Conservation (phyloP, 495 filamentous ascomycete genomes). For the Hyaloscypha hepaticicola region DNA sequence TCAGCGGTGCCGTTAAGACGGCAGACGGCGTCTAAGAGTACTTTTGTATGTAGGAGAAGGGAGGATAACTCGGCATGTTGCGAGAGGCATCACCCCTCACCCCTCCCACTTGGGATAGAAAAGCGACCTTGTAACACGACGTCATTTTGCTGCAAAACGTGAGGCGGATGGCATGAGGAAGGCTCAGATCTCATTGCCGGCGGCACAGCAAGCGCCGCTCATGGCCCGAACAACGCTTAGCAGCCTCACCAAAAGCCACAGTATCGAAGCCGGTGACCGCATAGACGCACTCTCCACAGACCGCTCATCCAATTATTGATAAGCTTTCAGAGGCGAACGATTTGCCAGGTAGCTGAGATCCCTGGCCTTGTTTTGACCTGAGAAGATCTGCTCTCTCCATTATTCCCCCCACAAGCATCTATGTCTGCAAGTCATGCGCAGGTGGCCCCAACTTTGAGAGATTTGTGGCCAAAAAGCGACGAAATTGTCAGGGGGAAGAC, state of each 20-base stretch:
- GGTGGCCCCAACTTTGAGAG: too few relatives aligned
- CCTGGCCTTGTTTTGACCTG: not conserved
- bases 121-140: not conserved
- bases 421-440: not conserved
- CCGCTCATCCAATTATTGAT: not conserved
- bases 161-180: not conserved
- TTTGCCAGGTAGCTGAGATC: not conserved
- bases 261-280: conserved; percentile 7
- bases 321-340: not conserved
- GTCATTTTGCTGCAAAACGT: not conserved
- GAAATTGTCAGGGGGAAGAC: too few relatives aligned
- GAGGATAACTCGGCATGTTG: too few relatives aligned
- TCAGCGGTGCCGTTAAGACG: not conserved
- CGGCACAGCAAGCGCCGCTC: not conserved
- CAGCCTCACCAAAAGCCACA: conserved; percentile 6
- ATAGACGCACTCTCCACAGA: conserved; percentile 1
- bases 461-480: too few relatives aligned
- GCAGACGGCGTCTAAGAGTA: not conserved
- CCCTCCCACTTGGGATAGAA: too few relatives aligned
- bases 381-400: not conserved
- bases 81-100: too few relatives aligned
- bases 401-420: not conserved
- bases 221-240: not conserved
- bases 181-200: not conserved
- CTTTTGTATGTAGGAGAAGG: not conserved